Base-by-base conservation (phyloP, 1,284 basidiomycete genomes). In the Ganoderma boninense region DNA sequence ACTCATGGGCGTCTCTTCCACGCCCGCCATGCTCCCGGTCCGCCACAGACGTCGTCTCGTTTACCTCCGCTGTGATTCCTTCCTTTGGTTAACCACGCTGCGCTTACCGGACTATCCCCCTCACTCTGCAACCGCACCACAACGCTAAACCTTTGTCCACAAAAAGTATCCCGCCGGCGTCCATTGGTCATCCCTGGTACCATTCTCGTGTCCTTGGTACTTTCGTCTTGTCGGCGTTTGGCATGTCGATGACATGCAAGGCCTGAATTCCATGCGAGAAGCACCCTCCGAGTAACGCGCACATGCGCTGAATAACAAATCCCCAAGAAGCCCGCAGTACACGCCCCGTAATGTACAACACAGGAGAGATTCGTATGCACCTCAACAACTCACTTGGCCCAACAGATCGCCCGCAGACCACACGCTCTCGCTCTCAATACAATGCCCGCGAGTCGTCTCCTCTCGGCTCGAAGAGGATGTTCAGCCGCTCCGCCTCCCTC, bases 391-490 rank as follows among this genome's bases (percentile, higher is more conserved):
- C 61, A 67, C 59, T 40, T 62, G 26, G 23, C 54, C 10, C 14
- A 57, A 57, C 18, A 29, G 26, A 52, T 52, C 49, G 11, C 49
- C 13, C 14, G 1, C 16, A 32, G 26, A 20, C 54, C 32, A 6
- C 2, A 23, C 18, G 26, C 66, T 13, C 20, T 71, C n/a, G 23
- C 66, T 11, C 13, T 71, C 65, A 74, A 35, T 74, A 72, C 62
- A 92, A 77, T 69, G 89, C 89, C 73, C 86, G 78, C 74, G 83
- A 87, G 76, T 92, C 90, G 73, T 92, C 91, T 2, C 86, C 88
- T 72, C 89, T 84, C 59, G 87, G 83, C 38, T 81, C 72, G 73
- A 90, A 92, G 10, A 85, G 84, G 65, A 91, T 86, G 79, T 89
- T 91, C 73, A 82, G 77, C 54, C 82, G 79, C 81, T 92, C 91